Evolutionary conservation across 371 early-diverging fungal species (phyloP).

Genomic region (Rhizomucor pusillus): DNA sequence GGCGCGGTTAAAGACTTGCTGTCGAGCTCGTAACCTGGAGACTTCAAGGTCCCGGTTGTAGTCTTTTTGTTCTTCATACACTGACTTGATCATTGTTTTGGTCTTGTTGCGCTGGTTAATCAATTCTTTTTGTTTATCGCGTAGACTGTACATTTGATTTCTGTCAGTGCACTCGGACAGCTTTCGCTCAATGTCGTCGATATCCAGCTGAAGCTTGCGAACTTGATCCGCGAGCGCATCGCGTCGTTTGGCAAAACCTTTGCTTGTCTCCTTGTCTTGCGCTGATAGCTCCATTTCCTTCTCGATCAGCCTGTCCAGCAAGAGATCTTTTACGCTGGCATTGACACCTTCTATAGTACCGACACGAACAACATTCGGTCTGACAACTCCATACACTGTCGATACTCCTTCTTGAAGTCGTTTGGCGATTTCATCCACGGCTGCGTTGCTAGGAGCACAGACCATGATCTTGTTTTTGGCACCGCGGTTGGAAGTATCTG

Average conservation of each 20-base stretch:
- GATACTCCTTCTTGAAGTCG: constrained; percentile 72
- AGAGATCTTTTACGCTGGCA: constrained; percentile 67
- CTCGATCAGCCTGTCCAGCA: constrained; percentile 64
- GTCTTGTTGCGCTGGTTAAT: constrained; percentile 30
- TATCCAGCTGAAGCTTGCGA: constrained; percentile 41
- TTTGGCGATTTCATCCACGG: constrained; percentile 94
- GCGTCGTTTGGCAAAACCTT: constrained; percentile 20
- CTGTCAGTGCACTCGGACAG: constrained; percentile 19
- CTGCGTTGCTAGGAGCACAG: constrained; percentile 98
- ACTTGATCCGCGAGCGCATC: constrained; percentile 31
- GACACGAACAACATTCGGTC: constrained; percentile 81
- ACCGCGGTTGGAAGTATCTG: neutral
- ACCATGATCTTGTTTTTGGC: constrained; percentile 68
- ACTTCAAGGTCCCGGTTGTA: constrained; percentile 47
- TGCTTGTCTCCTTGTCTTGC: constrained; percentile 15
- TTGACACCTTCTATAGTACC: constrained; percentile 78
- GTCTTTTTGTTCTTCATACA: constrained; percentile 42
- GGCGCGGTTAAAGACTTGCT: constrained; percentile 68
- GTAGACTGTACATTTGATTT: constrained; percentile 21
- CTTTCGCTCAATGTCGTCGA: constrained; percentile 54
- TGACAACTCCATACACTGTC: constrained; percentile 50
- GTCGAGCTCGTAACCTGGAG: constrained; percentile 53
- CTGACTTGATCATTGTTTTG: constrained; percentile 40
- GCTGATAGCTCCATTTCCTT: constrained; percentile 39
- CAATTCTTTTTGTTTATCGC: constrained; percentile 26